Base-by-base conservation (phyloP, 1,284 basidiomycete genomes). In the Phylloboletellus chloephorus region DNA sequence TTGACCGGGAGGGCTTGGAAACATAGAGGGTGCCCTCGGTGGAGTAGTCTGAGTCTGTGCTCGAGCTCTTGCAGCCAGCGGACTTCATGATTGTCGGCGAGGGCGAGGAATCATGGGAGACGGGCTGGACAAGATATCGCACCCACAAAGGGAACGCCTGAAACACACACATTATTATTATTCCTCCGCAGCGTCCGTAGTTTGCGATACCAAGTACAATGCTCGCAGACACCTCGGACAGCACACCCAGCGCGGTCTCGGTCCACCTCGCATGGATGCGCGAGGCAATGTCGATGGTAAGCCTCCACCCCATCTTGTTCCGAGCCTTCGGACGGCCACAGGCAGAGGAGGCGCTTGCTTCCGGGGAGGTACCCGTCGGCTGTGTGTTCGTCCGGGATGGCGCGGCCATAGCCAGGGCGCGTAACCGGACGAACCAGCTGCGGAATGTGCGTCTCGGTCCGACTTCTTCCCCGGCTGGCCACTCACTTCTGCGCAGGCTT, bases 351-450 rank as follows among this genome's bases (percentile, higher is more conserved):
- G 96, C 96, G 3, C 68, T 98, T 20, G 69, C 74, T 23, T 80
- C 84, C 2, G 74, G 78, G 23, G 96, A 99, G 65, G 94, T 98
- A 1, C 96, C 96, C 1, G 94, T 99, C 1, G 96, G 96, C 11
- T 97, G 95, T 53, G 82, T 98, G 4, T 97, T 98, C 57, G 91
- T 98, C 3, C 76, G 88, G 35, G 74, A 85, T 44, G 79, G 74
- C 13, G 61, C 58, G 32, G 72, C 89, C 48, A 89, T 99, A 48
- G 91, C 92, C 3, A 73, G 74, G 51, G 95, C 91, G 0, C 72
- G 96, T 33, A 98, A 99, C 58, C 71, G 92, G 40, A 98, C 96
- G 3, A 98, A 98, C 62, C 87, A 98, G 66, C 82, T 91, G 48
- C 73, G 83, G 37, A 96, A 97, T 66, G 92, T 93, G 62, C 47